These are phyloP conservation scores for Pholiota molesta DNA, from an alignment of 768 basidiomycete species.

Conservation along the genomic window DNA sequence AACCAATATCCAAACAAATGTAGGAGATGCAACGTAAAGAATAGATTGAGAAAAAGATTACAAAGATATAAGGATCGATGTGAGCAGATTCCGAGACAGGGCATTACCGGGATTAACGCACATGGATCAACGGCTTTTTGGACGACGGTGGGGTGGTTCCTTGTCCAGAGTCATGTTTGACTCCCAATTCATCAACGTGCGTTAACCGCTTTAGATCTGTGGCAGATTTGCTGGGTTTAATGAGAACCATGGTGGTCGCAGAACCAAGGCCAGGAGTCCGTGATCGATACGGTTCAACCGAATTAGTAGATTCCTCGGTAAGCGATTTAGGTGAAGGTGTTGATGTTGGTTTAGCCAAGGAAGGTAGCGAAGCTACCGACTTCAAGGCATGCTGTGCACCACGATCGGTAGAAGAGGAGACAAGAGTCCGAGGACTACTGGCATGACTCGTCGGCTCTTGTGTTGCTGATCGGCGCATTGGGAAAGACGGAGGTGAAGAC, in stretches of 20 bases:
- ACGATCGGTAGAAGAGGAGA: not conserved
- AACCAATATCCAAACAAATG: constrained; percentile 29
- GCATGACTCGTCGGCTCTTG: constrained; percentile 7
- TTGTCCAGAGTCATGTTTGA: constrained; percentile 32
- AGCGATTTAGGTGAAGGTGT: constrained; percentile 19
- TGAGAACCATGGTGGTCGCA: constrained; percentile 75
- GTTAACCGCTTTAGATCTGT: constrained; percentile 48
- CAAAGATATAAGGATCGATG: constrained; percentile 33
- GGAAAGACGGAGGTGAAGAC: constrained; percentile 35
- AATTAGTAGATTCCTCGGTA: constrained; percentile 18
- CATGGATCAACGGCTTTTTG: constrained; percentile 78
- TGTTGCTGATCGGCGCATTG: constrained; percentile 21
- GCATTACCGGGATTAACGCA: constrained; percentile 79
- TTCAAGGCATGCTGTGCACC: constrained; percentile 24
- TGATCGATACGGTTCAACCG: constrained; percentile 30
- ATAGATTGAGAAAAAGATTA: constrained; percentile 31
- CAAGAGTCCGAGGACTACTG: not conserved
- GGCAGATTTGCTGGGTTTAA: constrained; percentile 52
- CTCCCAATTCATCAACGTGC: constrained; percentile 51
- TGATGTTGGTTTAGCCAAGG: constrained; percentile 32
- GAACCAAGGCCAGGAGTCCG: constrained; percentile 59
- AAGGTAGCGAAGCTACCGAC: constrained; percentile 43
- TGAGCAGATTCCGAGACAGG: constrained; percentile 50
- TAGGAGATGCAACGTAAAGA: not conserved
- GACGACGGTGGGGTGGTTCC: constrained; percentile 37